Evolutionary conservation across 352 stramenopile genomes (phyloP), one percentile per base, ranked within the genome.

Genomic region (Thraustochytrium striatum): DNA sequence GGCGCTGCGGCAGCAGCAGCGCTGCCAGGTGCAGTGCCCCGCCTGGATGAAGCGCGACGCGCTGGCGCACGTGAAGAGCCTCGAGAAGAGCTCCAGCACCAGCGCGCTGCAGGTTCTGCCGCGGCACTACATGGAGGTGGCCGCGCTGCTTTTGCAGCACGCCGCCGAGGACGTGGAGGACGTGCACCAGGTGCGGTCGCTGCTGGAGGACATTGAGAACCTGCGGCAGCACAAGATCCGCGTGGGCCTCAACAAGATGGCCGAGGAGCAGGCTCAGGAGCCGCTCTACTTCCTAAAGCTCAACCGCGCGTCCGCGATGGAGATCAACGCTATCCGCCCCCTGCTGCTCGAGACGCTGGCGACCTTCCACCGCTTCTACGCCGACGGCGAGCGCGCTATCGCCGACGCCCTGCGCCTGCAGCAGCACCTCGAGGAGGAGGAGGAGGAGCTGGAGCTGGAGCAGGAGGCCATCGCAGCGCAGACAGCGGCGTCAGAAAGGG

Each of bases 191-290:
- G 82, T 94, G 30, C 89, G 89, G 0, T 92, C 87, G 19, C 79
- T 93, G 28, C 79, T 94, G 3, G 89, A 94, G 84, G 90, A 95
- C 81, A 87, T 95, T 33, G 88, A 93, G 62, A 93, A 94, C 62
- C 84, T 93, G n/a, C 88, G 90, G 0, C 89, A 94, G 72, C 88
- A 93, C 78, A 94, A 94, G 79, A 93, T 95, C 81, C 89, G 90
- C 72, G 90, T 91, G 44, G 89, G 89, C 92, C 82, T 95, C 30
- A 88, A 88, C 78, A 86, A 88, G 47, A 93, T 95, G 47, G 87
- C 88, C 11, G 87, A 69, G 43, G 2, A 30, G 21, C 89, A 94
- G 44, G 88, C 92, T 41, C 87, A 92, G 72, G 87, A 52, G 32
- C 13, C 44, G 0, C 30, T 55, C 16, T 25, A 72, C 2, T 68